Base-by-base conservation (phyloP, 495 filamentous ascomycete species). In the Podospora sp. region DNA sequence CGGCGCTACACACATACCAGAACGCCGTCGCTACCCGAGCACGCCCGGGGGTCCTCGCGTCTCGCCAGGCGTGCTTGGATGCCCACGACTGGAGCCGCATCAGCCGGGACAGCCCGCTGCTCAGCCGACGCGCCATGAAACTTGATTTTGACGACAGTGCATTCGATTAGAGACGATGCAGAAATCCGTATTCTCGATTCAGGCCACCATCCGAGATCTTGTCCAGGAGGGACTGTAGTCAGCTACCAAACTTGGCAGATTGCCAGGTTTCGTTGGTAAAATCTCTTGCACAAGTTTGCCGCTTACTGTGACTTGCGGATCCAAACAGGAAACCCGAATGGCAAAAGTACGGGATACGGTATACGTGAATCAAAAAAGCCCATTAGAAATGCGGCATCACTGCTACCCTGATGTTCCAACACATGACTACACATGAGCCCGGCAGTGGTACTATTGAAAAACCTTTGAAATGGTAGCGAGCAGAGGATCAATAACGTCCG, bases 51-150 rank as follows among this genome's bases (percentile, higher is more conserved):
- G 84, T 89, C 20, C 70, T 86, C 29, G 79, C 83, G 6, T 87
- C 85, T 35, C 77, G 88, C 4, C 82, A 84, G 68, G 88, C 87
- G 1, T 89, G 88, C 70, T 56, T 89, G 0, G 88, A 90, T 73
- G 88, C 88, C 0, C 88, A 90, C 74, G 78, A 85, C 35, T 89
- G 83, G 70, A 68, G 75, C 59, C 77, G 64, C 4, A 72, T 81
- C 58, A 72, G 50, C 58, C 57, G 67, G 0, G 24, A 60, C 16
- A 80, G 77, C 64, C 77, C 79, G 12, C 62, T 81, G 6, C 65
- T 81, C 51, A 76, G 65, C 25, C 71, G 71, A 60, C 70, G 79
- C 33, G 65, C 61, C n/a, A 74, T 77, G 65, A 58, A 63, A 26
- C 14, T 77, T 18, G 67, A 67, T 25, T 77, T 73, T 58, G 75